Percentiles rank a stretch among this genome's conserved stretches.
phyloP scores from a whole-genome alignment of 441 rosid genomes.

The Populus tomentosa region DNA sequence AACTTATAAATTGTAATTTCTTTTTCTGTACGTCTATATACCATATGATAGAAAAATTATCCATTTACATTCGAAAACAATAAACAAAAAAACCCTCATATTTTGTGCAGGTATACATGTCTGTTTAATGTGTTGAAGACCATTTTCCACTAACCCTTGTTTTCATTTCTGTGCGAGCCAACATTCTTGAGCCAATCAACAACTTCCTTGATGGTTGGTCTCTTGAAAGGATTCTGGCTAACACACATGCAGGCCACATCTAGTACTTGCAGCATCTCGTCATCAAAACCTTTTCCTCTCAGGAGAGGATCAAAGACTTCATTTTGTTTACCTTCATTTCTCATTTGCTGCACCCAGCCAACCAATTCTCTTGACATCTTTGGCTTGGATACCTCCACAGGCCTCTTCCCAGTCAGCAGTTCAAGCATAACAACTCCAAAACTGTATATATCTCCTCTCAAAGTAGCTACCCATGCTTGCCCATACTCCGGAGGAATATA shows the following conservation, averaged over 20 bases:
- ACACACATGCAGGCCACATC: slow-evolving; percentile 37
- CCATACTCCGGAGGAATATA: slow-evolving; percentile 51
- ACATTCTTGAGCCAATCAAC: slow-evolving; percentile 30
- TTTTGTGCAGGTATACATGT: slow-evolving; percentile 11
- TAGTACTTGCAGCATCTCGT: slow-evolving; percentile 32
- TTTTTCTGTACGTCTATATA: too few relatives aligned
- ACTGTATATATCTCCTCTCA: slow-evolving; percentile 49
- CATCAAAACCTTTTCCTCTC: slow-evolving; percentile 27
- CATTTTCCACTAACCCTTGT: slow-evolving; percentile 8
- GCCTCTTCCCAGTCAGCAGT: slow-evolving; percentile 40
- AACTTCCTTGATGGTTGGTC: slow-evolving; percentile 42
- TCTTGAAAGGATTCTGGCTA: slow-evolving; percentile 33
- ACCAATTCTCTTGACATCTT: slow-evolving; percentile 40
- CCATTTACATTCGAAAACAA: slow-evolving; percentile 18
- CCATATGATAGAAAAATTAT: not conserved
- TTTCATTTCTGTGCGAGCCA: slow-evolving; percentile 15
- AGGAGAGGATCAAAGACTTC: slow-evolving; percentile 27
- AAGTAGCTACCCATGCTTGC: slow-evolving; percentile 42
- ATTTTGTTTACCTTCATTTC: slow-evolving; percentile 24
- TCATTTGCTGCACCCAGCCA: slow-evolving; percentile 37
- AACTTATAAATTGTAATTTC: too few relatives aligned
- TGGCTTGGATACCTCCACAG: slow-evolving; percentile 34
- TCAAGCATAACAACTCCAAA: slow-evolving; percentile 43
- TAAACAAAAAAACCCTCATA: not conserved
- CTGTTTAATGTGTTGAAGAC: not conserved